A percentile compares a stretch with the other conserved stretches of the same genome.
Conservation (phyloP, 495 filamentous ascomycete genomes). For the Penicillium verhagenii region DNA sequence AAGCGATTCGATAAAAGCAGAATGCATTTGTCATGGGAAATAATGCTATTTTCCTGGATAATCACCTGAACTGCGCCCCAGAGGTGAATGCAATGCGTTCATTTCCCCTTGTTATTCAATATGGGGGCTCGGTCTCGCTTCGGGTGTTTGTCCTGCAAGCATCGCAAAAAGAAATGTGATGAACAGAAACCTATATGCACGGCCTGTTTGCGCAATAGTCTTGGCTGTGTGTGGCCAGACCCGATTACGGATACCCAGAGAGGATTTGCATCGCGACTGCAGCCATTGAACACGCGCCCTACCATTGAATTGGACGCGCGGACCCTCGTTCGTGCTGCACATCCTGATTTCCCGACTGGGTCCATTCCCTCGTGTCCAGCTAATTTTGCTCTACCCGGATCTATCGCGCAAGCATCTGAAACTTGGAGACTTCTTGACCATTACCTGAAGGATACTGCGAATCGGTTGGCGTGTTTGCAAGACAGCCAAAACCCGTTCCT, state of each 20-base stretch:
- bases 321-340: conserved; percentile 9
- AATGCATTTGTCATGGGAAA: not conserved
- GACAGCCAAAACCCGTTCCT: conserved; percentile 19
- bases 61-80: not conserved
- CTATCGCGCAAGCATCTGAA: conserved; percentile 1
- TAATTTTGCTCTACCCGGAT: conserved; percentile 11
- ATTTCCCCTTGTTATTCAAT: not conserved
- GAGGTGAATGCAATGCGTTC: not conserved
- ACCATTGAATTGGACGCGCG: conserved; percentile 6
- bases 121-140: conserved; percentile 18
- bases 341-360: not conserved
- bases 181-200: conserved; percentile 19
- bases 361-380: conserved; percentile 11
- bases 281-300: not conserved
- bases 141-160: conserved; percentile 19
- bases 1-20: not conserved
- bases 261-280: conserved; percentile 1
- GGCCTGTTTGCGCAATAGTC: conserved; percentile 20
- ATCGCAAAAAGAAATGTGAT: conserved; percentile 24
- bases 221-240: conserved; percentile 17
- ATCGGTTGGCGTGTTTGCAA: conserved; percentile 14
- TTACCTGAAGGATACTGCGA: conserved; percentile 17
- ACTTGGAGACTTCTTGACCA: conserved; percentile 20
- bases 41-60: not conserved
- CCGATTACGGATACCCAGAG: not conserved